Conservation (phyloP, 306 rosid genomes). For the Acacia confusa region DNA sequence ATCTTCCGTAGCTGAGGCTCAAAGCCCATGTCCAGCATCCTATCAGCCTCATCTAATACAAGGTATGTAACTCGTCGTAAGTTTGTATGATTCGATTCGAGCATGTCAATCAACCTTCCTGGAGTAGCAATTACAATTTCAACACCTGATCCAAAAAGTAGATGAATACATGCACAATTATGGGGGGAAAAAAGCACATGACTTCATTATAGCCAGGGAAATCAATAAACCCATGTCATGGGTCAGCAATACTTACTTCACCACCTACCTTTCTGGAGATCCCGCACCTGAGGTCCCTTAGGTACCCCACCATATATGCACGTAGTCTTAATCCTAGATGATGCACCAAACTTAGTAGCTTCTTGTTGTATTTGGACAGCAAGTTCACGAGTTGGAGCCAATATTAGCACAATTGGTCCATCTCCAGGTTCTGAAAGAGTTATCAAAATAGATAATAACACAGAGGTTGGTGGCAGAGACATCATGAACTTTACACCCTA, state of each 20-base stretch:
- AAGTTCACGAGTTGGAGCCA: constrained; percentile 98
- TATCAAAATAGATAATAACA: constrained; percentile 10
- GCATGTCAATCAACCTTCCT: constrained; percentile 98
- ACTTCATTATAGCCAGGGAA: constrained; percentile 11
- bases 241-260: constrained; percentile 36
- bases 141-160: constrained; percentile 63
- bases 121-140: constrained; percentile 98
- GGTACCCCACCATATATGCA: constrained; percentile 99
- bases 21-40: constrained; percentile 99
- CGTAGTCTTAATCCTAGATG: constrained; percentile 93
- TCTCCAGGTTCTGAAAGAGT: constrained; percentile 81
- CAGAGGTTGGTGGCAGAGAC: constrained; percentile 1
- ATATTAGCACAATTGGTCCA: constrained; percentile 93
- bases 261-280: constrained; percentile 91
- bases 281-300: constrained; percentile 99
- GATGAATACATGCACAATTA: constrained; percentile 22
- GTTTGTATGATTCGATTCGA: constrained; percentile 96
- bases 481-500: constrained; percentile 5
- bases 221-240: constrained; percentile 17
- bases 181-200: not conserved
- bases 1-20: constrained; percentile 95
- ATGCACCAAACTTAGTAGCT: constrained; percentile 93
- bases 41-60: constrained; percentile 96
- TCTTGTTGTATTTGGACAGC: constrained; percentile 98
- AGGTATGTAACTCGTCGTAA: constrained; percentile 96